phyloP scores from a whole-genome alignment of 257 asterid genomes.

The Verbascum thapsus region DNA sequence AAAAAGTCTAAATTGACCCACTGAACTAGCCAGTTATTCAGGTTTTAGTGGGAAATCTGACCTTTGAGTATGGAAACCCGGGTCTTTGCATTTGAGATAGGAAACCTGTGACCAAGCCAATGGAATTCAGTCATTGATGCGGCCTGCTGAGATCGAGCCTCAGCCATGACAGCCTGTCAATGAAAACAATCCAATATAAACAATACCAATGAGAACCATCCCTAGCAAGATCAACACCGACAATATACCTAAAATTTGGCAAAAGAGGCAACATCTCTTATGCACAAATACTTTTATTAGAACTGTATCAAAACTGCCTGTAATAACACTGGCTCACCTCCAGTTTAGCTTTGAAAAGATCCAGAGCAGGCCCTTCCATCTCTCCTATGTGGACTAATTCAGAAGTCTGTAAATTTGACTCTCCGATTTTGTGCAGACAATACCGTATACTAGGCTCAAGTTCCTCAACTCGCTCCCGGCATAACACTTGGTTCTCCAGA shows the following conservation, averaged over 20 bases:
- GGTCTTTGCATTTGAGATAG: slow-evolving; percentile 92
- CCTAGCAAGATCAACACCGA: slow-evolving; percentile 2
- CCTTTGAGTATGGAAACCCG: slow-evolving; percentile 91
- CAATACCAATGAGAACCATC: slow-evolving; percentile 21
- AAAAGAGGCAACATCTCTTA: slow-evolving; percentile 15
- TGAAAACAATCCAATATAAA: slow-evolving; percentile 31
- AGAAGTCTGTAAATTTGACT: slow-evolving; percentile 82
- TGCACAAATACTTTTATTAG: too few relatives aligned
- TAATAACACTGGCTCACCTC: slow-evolving; percentile 57
- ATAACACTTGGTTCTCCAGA: slow-evolving; percentile 80
- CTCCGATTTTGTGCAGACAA: slow-evolving; percentile 90
- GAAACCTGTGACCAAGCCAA: slow-evolving; percentile 91
- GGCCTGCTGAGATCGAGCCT: slow-evolving; percentile 98
- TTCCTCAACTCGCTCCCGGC: slow-evolving; percentile 95
- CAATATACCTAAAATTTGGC: slow-evolving; percentile 16
- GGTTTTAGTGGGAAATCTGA: slow-evolving; percentile 31
- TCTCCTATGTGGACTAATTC: slow-evolving; percentile 82
- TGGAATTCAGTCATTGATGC: slow-evolving; percentile 91
- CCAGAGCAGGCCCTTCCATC: slow-evolving; percentile 96
- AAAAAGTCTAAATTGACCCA: neutral
- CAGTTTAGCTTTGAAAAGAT: slow-evolving; percentile 87
- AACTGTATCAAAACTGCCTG: too few relatives aligned
- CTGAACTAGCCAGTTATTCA: slow-evolving; percentile 11
- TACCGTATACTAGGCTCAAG: slow-evolving; percentile 87
- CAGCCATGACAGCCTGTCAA: slow-evolving; percentile 92